Evolutionary conservation across 305 asterid genomes (phyloP).

Genomic region (Salvia sclarea): DNA sequence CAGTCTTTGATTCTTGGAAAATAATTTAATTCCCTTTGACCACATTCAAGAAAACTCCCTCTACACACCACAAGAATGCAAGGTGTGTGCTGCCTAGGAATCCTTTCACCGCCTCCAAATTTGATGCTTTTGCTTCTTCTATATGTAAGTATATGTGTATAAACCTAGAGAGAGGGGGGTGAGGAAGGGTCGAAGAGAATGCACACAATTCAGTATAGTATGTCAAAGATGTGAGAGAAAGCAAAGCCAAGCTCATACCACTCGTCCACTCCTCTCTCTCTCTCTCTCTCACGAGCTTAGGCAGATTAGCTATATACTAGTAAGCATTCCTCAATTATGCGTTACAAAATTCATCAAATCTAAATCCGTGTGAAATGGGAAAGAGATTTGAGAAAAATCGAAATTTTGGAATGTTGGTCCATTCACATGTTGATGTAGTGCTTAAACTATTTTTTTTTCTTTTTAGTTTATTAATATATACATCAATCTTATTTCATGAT

Average conservation of each 20-base stretch:
- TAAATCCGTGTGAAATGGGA: background rate
- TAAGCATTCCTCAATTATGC: background rate
- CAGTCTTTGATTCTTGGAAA: background rate
- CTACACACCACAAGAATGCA: background rate
- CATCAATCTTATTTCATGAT: too few relatives aligned
- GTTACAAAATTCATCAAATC: background rate
- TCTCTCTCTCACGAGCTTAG: background rate
- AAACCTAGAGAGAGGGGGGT: background rate
- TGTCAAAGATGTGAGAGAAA: conserved; percentile 1
- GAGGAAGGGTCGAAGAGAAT: background rate
- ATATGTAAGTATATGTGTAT: background rate
- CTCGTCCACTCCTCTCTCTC: background rate
- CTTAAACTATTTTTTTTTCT: background rate
- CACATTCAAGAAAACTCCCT: background rate
- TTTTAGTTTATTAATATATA: too few relatives aligned
- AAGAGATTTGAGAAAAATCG: background rate
- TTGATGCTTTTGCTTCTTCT: background rate
- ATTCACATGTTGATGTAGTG: background rate
- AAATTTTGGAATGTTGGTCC: background rate
- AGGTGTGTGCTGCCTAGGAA: background rate
- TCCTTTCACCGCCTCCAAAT: background rate
- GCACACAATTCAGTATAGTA: background rate
- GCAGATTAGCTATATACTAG: background rate
- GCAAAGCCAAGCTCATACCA: conserved; percentile 1
- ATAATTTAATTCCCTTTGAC: background rate